Evolutionary conservation across 345 rosid genomes (phyloP).

Genomic region (Citrus unshiu): DNA sequence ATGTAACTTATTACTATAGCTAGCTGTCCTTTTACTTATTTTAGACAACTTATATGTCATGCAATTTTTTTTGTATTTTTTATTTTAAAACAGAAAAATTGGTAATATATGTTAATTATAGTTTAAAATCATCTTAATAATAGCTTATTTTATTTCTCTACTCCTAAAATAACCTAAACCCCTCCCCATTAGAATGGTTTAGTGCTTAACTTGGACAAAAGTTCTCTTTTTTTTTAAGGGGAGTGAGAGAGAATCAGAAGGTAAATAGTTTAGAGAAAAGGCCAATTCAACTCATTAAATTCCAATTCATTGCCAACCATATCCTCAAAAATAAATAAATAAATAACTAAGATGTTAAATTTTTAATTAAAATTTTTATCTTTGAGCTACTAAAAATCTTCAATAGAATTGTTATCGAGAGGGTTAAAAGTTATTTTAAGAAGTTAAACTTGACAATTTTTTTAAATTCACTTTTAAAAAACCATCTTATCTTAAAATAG

Average conservation of each 20-base stretch:
- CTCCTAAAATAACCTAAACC: not conserved
- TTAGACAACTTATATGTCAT: not conserved
- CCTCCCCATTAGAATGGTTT: not conserved
- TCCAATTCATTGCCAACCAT: too few species aligned
- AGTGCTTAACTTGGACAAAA: not conserved
- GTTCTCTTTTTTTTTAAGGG: not conserved
- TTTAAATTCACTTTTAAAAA: too few species aligned
- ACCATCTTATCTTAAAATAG: too few species aligned
- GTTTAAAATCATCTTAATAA: not conserved
- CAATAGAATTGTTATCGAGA: too few species aligned
- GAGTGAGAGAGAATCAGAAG: not conserved
- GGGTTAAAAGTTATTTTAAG: too few species aligned
- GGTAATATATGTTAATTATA: not conserved
- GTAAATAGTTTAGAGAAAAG: not conserved
- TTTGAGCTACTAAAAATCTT: too few species aligned
- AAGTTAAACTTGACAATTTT: too few species aligned
- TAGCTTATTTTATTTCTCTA: not conserved
- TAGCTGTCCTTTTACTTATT: not conserved
- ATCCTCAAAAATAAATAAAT: too few species aligned
- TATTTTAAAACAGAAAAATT: not conserved
- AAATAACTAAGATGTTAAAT: too few species aligned
- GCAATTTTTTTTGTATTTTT: not conserved
- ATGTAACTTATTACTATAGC: not conserved
- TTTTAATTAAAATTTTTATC: too few species aligned
- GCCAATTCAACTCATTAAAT: too few species aligned